These are phyloP conservation scores for Hortiboletus flavorubellus DNA, from an alignment of 768 basidiomycete species.

Conservation along the genomic window DNA sequence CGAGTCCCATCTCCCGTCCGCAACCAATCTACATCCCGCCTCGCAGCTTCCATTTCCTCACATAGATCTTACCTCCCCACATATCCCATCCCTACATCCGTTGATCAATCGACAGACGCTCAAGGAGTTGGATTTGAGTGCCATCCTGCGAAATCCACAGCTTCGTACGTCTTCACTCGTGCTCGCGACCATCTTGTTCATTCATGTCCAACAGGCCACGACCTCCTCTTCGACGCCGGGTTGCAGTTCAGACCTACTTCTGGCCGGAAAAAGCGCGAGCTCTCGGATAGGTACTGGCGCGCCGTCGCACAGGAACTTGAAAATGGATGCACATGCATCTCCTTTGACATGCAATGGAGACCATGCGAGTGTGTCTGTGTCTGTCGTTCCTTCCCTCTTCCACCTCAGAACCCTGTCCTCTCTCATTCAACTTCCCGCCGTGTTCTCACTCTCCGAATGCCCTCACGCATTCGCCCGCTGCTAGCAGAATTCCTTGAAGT, in stretches of 20 bases:
- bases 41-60: conserved; percentile 31
- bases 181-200: not conserved
- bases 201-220: conserved; percentile 57
- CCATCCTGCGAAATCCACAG: conserved; percentile 86
- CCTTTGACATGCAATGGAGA: conserved; percentile 60
- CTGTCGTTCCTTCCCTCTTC: conserved; percentile 43
- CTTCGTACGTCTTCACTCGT: conserved; percentile 60
- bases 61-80: conserved; percentile 43
- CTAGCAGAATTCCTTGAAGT: conserved; percentile 78
- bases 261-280: conserved; percentile 67
- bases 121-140: conserved; percentile 79
- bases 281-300: conserved; percentile 81
- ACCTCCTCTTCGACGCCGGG: conserved; percentile 83
- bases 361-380: conserved; percentile 56
- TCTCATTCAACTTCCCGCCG: conserved; percentile 43
- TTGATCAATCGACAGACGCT: conserved; percentile 82
- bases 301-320: conserved; percentile 77
- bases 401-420: conserved; percentile 40
- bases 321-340: conserved; percentile 79
- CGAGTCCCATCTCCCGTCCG: conserved; percentile 22
- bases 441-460: conserved; percentile 60
- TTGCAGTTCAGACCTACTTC: conserved; percentile 78
- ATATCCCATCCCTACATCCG: conserved; percentile 68
- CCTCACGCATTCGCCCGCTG: conserved; percentile 67
- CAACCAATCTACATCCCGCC: conserved; percentile 27